These are phyloP conservation scores for Penstemon eatonii DNA, from an alignment of 257 asterid species.

Conservation along the genomic window DNA sequence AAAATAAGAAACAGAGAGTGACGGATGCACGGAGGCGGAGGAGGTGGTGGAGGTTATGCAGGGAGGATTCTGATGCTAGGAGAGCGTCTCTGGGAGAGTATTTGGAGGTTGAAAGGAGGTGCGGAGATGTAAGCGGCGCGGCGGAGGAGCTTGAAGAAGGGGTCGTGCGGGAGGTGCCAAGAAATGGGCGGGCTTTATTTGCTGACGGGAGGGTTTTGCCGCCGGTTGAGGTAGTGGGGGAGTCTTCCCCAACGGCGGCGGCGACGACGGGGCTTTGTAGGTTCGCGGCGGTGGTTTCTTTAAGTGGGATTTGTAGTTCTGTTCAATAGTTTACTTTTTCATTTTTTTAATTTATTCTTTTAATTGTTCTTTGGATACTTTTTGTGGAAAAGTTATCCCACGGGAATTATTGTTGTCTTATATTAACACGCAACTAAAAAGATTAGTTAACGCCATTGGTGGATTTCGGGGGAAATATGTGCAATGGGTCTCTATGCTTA, in stretches of 20 bases:
- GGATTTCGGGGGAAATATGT: too few relatives aligned
- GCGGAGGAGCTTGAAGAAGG: conserved; percentile 82
- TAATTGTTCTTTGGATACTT: too few relatives aligned
- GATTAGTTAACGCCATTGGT: too few relatives aligned
- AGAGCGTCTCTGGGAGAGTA: conserved; percentile 83
- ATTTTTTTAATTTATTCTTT: too few relatives aligned
- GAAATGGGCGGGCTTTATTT: conserved; percentile 64
- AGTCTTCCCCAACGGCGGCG: conserved; percentile 43
- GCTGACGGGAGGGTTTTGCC: conserved; percentile 89
- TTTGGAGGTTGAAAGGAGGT: conserved; percentile 86
- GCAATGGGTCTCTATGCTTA: too few relatives aligned
- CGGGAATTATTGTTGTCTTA: too few relatives aligned
- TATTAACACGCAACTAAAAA: too few relatives aligned
- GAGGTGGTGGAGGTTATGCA: conserved; percentile 89
- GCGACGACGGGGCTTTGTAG: conserved; percentile 51
- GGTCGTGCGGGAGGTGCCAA: conserved; percentile 45
- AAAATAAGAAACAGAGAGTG: conserved; percentile 44
- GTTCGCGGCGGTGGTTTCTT: conserved; percentile 55
- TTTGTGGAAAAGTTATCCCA: too few relatives aligned
- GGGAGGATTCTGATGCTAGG: conserved; percentile 58
- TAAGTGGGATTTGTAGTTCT: conserved; percentile 42
- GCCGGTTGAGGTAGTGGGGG: conserved; percentile 55
- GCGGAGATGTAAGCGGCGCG: conserved; percentile 57
- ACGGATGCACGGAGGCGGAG: conserved; percentile 55
- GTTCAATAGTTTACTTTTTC: too few relatives aligned